Percentiles rank a stretch among this genome's conserved stretches.
Conservation (phyloP, 495 filamentous ascomycete species). For the Annulohypoxylon stygium region DNA sequence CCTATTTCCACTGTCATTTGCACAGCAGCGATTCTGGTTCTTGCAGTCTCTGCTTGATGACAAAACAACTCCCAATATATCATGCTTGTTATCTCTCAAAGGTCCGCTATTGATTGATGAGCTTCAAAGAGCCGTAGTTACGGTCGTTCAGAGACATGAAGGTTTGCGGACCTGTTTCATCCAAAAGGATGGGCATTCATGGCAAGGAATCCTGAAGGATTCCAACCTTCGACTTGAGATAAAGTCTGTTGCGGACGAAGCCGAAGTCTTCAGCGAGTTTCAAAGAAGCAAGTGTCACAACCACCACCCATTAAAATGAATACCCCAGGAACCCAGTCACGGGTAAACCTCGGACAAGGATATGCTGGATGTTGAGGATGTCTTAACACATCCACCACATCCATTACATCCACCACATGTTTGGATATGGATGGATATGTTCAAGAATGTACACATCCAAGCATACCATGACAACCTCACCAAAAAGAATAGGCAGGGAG, state of each 20-base stretch:
- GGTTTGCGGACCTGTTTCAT: background rate
- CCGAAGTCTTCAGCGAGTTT: too few species aligned
- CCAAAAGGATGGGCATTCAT: background rate
- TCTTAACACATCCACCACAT: too few species aligned
- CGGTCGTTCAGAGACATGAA: slow-evolving; percentile 39
- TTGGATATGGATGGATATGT: too few species aligned
- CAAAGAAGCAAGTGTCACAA: too few species aligned
- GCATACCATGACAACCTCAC: too few species aligned
- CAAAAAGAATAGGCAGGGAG: too few species aligned
- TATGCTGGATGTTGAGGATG: too few species aligned
- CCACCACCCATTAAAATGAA: too few species aligned
- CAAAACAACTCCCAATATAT: slow-evolving; percentile 54
- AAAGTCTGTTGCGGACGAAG: background rate
- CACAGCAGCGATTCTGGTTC: slow-evolving; percentile 65
- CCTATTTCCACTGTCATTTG: slow-evolving; percentile 46
- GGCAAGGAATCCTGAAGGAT: background rate
- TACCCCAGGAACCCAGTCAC: too few species aligned
- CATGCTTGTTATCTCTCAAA: slow-evolving; percentile 42
- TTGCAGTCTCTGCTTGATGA: slow-evolving; percentile 51
- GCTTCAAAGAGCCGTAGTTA: slow-evolving; percentile 49
- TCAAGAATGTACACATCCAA: background rate
- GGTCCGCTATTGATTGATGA: slow-evolving; percentile 43
- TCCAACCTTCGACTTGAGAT: background rate
- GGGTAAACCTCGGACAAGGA: too few species aligned
- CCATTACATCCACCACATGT: too few species aligned